Base-by-base conservation (phyloP, 805 yeast genomes). In the Candida vaughaniae region DNA sequence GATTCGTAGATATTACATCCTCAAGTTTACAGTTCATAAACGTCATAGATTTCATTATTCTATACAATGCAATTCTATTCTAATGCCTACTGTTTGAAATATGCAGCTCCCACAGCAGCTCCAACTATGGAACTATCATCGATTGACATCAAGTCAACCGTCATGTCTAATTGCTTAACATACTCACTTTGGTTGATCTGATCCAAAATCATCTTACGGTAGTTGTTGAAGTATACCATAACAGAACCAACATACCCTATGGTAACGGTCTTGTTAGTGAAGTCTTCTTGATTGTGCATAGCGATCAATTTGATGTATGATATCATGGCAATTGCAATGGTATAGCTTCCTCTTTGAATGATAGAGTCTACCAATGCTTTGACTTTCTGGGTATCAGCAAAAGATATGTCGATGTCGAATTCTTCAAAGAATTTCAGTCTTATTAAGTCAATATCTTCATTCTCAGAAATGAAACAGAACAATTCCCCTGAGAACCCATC, bases 181-280 rank as follows among this genome's bases (percentile, higher is more conserved):
- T 47, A 53, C 4, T 52, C 53, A 45, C 60, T 48, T 23, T 53
- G 49, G 33, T 53, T 53, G n/a, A 57, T 38, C 34, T 32, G 49
- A 28, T 45, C 33, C 28, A 46, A 41, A 16, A 62, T 60, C 46
- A 59, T 44, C 34, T 38, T 39, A 35, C 77, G 52, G 47, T 72
- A 72, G 11, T 47, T 41, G 22, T 52, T 41, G 45, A 75, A 76
- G 45, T 71, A 60, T n/a, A 57, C 53, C 36, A 78, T 53, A 30
- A 77, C 71, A 1, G 78, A 70, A 1, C 83, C 83, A 18, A 75
- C 74, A 46, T 60, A 77, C 8, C 75, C 71, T 15, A 77, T 66
- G 4, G 52, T 53, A 19, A 71, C 43, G 20, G 48, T 35, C n/a
- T 41, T 38, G n/a, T 35, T 32, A 4, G 52, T 46, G 14, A 43